A percentile compares a stretch with the other conserved stretches of the same genome.
Evolutionary conservation across 306 rosid genomes (phyloP).

Genomic region (Castanea mollissima): DNA sequence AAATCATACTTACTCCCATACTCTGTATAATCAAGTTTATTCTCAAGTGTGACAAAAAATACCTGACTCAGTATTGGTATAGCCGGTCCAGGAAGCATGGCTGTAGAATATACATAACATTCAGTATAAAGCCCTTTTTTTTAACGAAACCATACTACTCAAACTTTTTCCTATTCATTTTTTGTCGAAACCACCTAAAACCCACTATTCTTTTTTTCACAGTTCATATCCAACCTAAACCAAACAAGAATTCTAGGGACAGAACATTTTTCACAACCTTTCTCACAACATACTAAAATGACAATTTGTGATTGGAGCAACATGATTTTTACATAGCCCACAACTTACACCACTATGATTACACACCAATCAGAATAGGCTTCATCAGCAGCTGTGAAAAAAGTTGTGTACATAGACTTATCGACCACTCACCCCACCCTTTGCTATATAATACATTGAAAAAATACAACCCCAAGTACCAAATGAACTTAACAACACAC

Average conservation of each 20-base stretch:
- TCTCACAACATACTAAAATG: too few species aligned
- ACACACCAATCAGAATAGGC: too few species aligned
- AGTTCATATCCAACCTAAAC: conserved; percentile 6
- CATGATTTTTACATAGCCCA: too few species aligned
- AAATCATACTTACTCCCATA: background rate
- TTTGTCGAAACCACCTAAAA: conserved; percentile 14
- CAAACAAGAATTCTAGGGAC: background rate
- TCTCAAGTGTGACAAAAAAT: conserved; percentile 11
- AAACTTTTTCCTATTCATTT: conserved; percentile 7
- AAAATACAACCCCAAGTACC: background rate
- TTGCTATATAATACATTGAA: background rate
- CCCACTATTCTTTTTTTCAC: background rate
- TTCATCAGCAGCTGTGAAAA: too few species aligned
- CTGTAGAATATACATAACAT: conserved; percentile 65
- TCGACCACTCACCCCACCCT: background rate
- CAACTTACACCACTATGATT: too few species aligned
- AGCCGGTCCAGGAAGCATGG: conserved; percentile 94
- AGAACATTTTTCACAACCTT: too few species aligned
- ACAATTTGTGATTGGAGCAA: too few species aligned
- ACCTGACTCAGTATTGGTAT: conserved; percentile 95
- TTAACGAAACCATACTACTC: conserved; percentile 14
- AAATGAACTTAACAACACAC: background rate
- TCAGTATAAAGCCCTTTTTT: conserved; percentile 30
- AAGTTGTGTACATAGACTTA: too few species aligned
- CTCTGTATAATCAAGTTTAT: background rate